These are phyloP conservation scores for Tillandsia fasciculata DNA, from an alignment of 176 grass and related monocot species.

Conservation along the genomic window DNA sequence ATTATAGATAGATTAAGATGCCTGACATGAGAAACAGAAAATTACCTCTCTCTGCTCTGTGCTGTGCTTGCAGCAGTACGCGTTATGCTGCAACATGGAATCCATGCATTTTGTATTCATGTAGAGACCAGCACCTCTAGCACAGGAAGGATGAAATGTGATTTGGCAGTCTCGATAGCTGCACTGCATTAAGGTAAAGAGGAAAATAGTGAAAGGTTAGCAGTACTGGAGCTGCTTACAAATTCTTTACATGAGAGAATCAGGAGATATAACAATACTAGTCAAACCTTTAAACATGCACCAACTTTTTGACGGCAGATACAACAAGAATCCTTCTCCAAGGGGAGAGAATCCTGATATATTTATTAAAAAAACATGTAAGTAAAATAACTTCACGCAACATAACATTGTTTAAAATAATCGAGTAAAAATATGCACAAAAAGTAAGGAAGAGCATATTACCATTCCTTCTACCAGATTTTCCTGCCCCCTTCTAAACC, in stretches of 20 bases:
- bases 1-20: not conserved
- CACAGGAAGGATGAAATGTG: slow-evolving; percentile 90
- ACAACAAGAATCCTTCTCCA: slow-evolving; percentile 64
- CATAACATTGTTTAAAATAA: slow-evolving; percentile 15
- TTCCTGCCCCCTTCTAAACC: slow-evolving; percentile 73
- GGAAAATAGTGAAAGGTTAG: slow-evolving; percentile 20
- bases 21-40: not conserved
- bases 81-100: slow-evolving; percentile 48
- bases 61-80: slow-evolving; percentile 82
- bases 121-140: slow-evolving; percentile 76
- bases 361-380: slow-evolving; percentile 21
- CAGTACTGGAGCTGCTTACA: slow-evolving; percentile 14
- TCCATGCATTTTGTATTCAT: slow-evolving; percentile 70
- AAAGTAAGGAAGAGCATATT: slow-evolving; percentile 13
- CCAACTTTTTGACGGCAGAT: slow-evolving; percentile 53
- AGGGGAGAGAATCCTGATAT: slow-evolving; percentile 64
- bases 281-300: slow-evolving; percentile 61
- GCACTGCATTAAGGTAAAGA: slow-evolving; percentile 61
- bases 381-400: slow-evolving; percentile 13
- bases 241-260: slow-evolving; percentile 16
- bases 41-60: slow-evolving; percentile 64
- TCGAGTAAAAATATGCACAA: not conserved
- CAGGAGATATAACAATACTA: slow-evolving; percentile 9
- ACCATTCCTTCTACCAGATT: slow-evolving; percentile 80
- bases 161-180: slow-evolving; percentile 45